Evolutionary conservation across 352 stramenopile genomes (phyloP), one percentile per base, ranked within the genome.

Genomic region (Phytopythium boreale): DNA sequence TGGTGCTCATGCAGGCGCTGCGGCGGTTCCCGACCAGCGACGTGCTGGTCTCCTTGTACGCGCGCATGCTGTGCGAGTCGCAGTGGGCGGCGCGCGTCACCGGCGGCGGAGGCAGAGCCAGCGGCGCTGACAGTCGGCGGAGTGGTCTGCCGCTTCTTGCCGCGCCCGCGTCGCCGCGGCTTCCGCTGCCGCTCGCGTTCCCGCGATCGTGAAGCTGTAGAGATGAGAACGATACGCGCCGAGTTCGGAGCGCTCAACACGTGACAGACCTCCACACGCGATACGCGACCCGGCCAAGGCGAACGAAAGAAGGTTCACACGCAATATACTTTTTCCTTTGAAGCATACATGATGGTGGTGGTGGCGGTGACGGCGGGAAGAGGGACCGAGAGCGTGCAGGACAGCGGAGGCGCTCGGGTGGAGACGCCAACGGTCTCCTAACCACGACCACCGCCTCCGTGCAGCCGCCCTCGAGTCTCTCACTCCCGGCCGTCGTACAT

Each of bases 1-100:
- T 91, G 27, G 57, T 87, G 58, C 82, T 91, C 60, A 89, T 89
- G 69, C 69, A 83, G 56, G 82, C 70, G 12, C 56, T 91, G 31
- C 73, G 66, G 9, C 70, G 70, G 12, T 83, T 89, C 49, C 82
- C 82, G 31, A 68, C 64, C 11, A 88, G 75, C 62, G 36, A 63
- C 17, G 58, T 69, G 56, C 69, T 88, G n/a, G 68, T 90, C 43
- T 58, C 69, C 31, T 57, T 83, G 11, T 90, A 88, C 64, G 79
- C 78, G n/a, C 43, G 75, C 14, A 60, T 74, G n/a, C 81, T 89
- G 39, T 70, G 76, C 22, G 68, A 68, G 27, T 46, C n/a, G 11
- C 19, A 36, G 22, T 26, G 43, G 43, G 6, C 43, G 8, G 43
- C n/a, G 20, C 43, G 43, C 6, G 20, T 50, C 1, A 20, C 20